Base-by-base conservation (phyloP, 192 early-diverging fungal species). In the Coemansia sp. region DNA sequence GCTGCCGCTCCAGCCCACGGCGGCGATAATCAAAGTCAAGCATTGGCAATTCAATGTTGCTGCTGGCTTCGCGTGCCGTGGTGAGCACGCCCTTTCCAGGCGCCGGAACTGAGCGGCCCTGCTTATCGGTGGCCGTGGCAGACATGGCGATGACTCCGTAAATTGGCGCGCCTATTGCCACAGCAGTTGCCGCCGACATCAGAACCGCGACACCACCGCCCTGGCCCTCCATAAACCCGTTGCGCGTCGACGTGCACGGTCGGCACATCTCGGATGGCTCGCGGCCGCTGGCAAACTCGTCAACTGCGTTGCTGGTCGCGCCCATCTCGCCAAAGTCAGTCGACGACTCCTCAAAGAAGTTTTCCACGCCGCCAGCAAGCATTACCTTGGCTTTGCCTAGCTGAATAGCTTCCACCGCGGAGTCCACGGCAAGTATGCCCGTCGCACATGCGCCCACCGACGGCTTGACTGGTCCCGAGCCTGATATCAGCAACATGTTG, bases 251-350 rank as follows among this genome's bases (percentile, higher is more conserved):
- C 38, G 91, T 90, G 21, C 89, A 85, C 41, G 93, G 93, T 15
- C 93, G 87, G 56, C 83, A 91, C 90, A 92, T 93, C 58, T 96
- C 93, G 29, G 76, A 51, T 6, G 91, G 91, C 28, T 87, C 85
- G 55, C 93, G 88, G 17, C 93, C 93, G 11, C 77, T 75, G n/a
- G 83, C 89, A 45, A 89, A 79, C 75, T 96, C 93, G 14, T 91
- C 87, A 29, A 84, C 73, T 35, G 90, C 68, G 71, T 90, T 90
- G 62, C 82, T 85, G 19, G 93, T 96, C 8, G 93, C 92, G 74
- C 91, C 93, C 90, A 96, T 96, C 83, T 90, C 88, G 59, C 87
- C 91, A 64, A 94, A 93, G 66, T 93, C 91, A 49, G 88, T 84
- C 2, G 87, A 85, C 17, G 87, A 85, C 55, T 94, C 91, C 67